These are phyloP conservation scores for Aspergillus sp. DNA, from an alignment of 2,329 filamentous ascomycete genomes.

Conservation along the genomic window DNA sequence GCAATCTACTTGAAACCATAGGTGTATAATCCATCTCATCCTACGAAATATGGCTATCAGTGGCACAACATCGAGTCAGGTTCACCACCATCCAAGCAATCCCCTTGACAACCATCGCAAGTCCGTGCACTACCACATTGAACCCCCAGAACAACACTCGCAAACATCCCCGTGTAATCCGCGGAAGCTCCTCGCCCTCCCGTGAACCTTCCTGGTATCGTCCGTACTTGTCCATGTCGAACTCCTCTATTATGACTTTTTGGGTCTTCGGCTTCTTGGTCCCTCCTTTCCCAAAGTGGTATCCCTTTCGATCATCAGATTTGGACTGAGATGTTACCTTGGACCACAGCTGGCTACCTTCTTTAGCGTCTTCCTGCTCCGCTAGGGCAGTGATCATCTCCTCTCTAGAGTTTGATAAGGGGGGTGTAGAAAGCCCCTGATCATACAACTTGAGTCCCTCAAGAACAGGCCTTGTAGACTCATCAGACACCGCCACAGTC, in stretches of 20 bases:
- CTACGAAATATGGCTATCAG: too few species aligned
- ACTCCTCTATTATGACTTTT: conserved; percentile 42
- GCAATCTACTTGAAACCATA: not conserved
- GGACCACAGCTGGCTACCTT: conserved; percentile 40
- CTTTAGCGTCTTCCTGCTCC: conserved; percentile 45
- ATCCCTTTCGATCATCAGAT: conserved; percentile 17
- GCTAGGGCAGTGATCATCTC: conserved; percentile 41
- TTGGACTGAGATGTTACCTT: conserved; percentile 31
- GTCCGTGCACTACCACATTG: conserved; percentile 38
- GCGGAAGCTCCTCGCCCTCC: conserved; percentile 44
- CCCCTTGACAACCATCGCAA: conserved; percentile 43
- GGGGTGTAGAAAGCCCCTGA: conserved; percentile 16
- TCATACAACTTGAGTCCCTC: conserved; percentile 38
- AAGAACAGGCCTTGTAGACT: conserved; percentile 41
- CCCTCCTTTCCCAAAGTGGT: conserved; percentile 23
- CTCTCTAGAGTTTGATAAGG: conserved; percentile 23
- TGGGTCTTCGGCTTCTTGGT: conserved; percentile 18
- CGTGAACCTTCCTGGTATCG: conserved; percentile 40
- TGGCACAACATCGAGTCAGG: conserved; percentile 33
- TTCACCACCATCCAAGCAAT: conserved; percentile 45
- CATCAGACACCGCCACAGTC: conserved; percentile 47
- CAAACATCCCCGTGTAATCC: conserved; percentile 37
- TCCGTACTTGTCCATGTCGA: conserved; percentile 49
- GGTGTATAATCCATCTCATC: too few species aligned
- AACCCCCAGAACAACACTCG: conserved; percentile 42